These are phyloP conservation scores for Brasilioporus rufonigricans DNA, from an alignment of 768 basidiomycete species.

Conservation along the genomic window DNA sequence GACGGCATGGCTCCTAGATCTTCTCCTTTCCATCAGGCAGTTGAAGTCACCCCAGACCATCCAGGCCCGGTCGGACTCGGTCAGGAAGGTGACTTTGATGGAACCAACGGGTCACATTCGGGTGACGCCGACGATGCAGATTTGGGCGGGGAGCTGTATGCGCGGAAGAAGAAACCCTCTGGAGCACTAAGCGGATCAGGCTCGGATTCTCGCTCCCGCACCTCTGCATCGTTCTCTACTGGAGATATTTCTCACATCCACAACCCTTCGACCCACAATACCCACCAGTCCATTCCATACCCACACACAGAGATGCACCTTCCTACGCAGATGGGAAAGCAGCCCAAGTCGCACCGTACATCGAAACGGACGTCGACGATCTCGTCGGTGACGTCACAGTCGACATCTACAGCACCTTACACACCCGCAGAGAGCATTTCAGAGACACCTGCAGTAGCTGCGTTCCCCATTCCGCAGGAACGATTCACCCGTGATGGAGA, in stretches of 20 bases:
- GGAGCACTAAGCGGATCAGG: slow-evolving; percentile 36
- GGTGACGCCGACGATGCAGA: slow-evolving; percentile 53
- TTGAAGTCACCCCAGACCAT: neutral
- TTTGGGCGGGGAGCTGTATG: slow-evolving; percentile 56
- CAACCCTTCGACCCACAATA: slow-evolving; percentile 21
- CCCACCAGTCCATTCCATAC: slow-evolving; percentile 28
- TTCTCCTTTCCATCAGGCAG: neutral
- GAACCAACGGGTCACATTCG: slow-evolving; percentile 1
- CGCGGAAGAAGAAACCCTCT: slow-evolving; percentile 34
- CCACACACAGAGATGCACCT: slow-evolving; percentile 29
- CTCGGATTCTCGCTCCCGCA: slow-evolving; percentile 62
- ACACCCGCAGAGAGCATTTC: slow-evolving; percentile 33
- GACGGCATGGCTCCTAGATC: slow-evolving; percentile 24
- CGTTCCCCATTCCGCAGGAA: slow-evolving; percentile 31
- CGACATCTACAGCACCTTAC: slow-evolving; percentile 44
- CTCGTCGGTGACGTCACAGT: slow-evolving; percentile 45
- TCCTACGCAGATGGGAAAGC: slow-evolving; percentile 16
- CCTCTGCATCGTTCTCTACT: slow-evolving; percentile 47
- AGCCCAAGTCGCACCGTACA: slow-evolving; percentile 14
- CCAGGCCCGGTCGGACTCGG: slow-evolving; percentile 12
- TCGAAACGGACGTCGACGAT: slow-evolving; percentile 34
- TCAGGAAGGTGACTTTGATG: neutral
- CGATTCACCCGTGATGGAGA: slow-evolving; percentile 28
- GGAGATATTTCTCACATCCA: slow-evolving; percentile 22
- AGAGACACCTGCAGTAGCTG: slow-evolving; percentile 22